phyloP scores from a whole-genome alignment of 2,329 filamentous ascomycete species.

The Ambrosiella cleistominuta region DNA sequence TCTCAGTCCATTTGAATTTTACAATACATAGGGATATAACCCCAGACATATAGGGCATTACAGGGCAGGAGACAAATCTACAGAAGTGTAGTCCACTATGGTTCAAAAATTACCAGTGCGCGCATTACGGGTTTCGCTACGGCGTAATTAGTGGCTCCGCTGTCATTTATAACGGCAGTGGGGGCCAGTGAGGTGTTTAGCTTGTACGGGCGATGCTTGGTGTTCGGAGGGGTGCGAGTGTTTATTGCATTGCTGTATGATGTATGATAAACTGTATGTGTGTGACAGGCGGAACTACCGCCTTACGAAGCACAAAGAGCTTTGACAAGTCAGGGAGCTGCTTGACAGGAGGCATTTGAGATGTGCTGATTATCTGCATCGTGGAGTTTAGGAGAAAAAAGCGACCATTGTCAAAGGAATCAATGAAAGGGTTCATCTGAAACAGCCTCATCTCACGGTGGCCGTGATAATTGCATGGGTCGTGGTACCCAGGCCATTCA shows the following conservation, averaged over 20 bases:
- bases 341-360: neutral
- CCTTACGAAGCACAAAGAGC: neutral
- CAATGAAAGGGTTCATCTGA: neutral
- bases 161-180: neutral
- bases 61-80: neutral
- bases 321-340: neutral
- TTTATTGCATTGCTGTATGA: neutral
- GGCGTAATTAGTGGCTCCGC: neutral
- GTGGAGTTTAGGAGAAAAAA: neutral
- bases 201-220: neutral
- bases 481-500: neutral
- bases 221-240: neutral
- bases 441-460: neutral
- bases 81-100: no score
- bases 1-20: no score
- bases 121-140: neutral
- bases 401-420: neutral
- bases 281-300: neutral
- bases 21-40: neutral
- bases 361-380: neutral
- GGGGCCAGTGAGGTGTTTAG: neutral
- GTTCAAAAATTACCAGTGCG: no score
- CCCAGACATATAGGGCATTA: neutral
- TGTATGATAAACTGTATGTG: neutral
- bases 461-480: neutral